Conservation (phyloP, 2,329 filamentous ascomycete species). For the Aquanectria penicillioides region DNA sequence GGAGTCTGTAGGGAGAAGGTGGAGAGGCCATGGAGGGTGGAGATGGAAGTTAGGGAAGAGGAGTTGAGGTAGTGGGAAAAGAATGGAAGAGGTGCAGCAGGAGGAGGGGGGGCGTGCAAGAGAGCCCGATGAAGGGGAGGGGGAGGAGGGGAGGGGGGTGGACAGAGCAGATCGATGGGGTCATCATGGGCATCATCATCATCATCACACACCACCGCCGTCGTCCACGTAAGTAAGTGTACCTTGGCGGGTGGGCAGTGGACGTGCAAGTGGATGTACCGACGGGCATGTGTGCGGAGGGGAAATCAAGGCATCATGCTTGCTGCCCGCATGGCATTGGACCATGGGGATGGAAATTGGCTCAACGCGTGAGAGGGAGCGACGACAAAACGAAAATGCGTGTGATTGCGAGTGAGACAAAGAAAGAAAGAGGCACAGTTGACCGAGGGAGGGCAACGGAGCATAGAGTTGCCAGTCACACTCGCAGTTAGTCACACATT, state of each 20-base stretch:
- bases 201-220: background rate
- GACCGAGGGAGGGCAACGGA: background rate
- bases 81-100: background rate
- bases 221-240: conserved; percentile 6
- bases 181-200: conserved; percentile 12
- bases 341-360: too few relatives aligned
- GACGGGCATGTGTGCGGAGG: conserved; percentile 31
- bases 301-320: too few relatives aligned
- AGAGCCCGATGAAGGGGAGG: background rate
- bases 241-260: conserved; percentile 2
- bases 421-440: conserved; percentile 19
- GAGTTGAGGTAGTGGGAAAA: background rate
- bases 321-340: too few relatives aligned
- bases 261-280: conserved; percentile 9
- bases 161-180: background rate
- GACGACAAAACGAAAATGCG: too few relatives aligned
- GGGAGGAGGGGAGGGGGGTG: conserved; percentile 12
- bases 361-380: too few relatives aligned
- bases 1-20: background rate
- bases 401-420: too few relatives aligned
- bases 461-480: too few relatives aligned
- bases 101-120: conserved; percentile 5
- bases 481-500: too few relatives aligned
- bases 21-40: conserved; percentile 5
- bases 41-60: conserved; percentile 6